Evolutionary conservation across 2,329 filamentous ascomycete genomes (phyloP).

Genomic region (Paecilomyces sp.): DNA sequence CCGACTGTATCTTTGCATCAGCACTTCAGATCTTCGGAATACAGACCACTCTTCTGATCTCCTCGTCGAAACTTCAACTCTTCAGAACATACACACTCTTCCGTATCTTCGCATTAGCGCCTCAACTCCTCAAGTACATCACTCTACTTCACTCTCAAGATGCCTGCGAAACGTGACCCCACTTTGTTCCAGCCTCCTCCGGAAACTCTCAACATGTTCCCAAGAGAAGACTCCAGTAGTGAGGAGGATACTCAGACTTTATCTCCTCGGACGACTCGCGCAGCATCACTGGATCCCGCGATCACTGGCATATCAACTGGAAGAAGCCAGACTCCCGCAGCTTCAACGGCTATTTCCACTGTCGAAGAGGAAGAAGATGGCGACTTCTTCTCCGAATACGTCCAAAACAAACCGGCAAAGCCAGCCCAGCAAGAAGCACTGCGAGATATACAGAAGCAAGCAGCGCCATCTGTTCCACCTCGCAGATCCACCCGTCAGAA

Average conservation of each 20-base stretch:
- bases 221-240: neutral
- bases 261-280: neutral
- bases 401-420: neutral
- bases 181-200: neutral
- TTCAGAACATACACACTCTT: neutral
- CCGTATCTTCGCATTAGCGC: neutral
- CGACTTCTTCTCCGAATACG: neutral
- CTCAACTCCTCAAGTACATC: neutral
- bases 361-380: neutral
- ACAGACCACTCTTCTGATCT: too few relatives aligned
- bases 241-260: neutral
- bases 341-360: neutral
- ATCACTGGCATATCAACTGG: neutral
- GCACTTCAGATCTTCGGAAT: too few relatives aligned
- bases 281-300: neutral
- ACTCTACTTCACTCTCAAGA: neutral
- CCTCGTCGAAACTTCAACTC: too few relatives aligned
- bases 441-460: neutral
- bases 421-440: neutral
- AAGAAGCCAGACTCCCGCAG: neutral
- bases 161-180: neutral
- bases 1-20: too few relatives aligned
- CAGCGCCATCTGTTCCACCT: neutral
- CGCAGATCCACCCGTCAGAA: neutral
- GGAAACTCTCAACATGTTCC: neutral